Evolutionary conservation across 108 stramenopile species (phyloP).

Genomic region (Nitzschia inconspicua): DNA sequence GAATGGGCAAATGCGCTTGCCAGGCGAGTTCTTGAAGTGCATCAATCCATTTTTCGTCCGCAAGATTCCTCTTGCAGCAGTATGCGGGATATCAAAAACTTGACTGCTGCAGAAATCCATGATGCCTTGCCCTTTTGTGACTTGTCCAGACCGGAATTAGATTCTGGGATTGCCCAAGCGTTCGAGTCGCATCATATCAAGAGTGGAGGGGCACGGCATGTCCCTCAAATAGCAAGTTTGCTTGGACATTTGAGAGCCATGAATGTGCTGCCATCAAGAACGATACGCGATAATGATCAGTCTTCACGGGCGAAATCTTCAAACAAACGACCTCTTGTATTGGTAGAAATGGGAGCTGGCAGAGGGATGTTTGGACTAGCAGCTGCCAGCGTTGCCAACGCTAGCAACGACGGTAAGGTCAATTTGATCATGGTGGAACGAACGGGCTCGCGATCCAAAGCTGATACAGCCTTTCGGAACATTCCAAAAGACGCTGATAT

Average conservation of each 20-base stretch:
- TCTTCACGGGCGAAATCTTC: not conserved
- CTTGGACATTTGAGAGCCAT: conserved; percentile 59
- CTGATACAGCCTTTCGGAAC: conserved; percentile 66
- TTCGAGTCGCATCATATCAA: conserved; percentile 47
- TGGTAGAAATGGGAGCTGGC: conserved; percentile 85
- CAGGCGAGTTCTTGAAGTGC: conserved; percentile 46
- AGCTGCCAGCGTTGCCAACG: conserved; percentile 50
- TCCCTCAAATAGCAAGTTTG: conserved; percentile 74
- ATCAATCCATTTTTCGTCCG: conserved; percentile 41
- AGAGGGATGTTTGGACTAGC: conserved; percentile 78
- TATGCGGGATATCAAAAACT: not conserved
- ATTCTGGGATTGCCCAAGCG: conserved; percentile 28
- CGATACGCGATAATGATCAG: not conserved
- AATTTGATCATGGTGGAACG: conserved; percentile 70
- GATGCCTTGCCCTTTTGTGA: conserved; percentile 49
- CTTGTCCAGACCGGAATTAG: conserved; percentile 49
- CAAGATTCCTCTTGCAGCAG: not conserved
- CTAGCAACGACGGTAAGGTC: conserved; percentile 2
- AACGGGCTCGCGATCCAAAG: conserved; percentile 74
- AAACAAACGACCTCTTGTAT: conserved; percentile 8
- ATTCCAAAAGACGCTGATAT: conserved; percentile 14
- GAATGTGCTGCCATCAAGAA: conserved; percentile 26
- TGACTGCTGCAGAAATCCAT: conserved; percentile 53
- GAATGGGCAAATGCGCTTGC: conserved; percentile 53
- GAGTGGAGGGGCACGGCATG: conserved; percentile 67